Evolutionary conservation across 2,329 filamentous ascomycete species (phyloP), one percentile per base, ranked within the genome.

Genomic region (Neobulgaria alba): DNA sequence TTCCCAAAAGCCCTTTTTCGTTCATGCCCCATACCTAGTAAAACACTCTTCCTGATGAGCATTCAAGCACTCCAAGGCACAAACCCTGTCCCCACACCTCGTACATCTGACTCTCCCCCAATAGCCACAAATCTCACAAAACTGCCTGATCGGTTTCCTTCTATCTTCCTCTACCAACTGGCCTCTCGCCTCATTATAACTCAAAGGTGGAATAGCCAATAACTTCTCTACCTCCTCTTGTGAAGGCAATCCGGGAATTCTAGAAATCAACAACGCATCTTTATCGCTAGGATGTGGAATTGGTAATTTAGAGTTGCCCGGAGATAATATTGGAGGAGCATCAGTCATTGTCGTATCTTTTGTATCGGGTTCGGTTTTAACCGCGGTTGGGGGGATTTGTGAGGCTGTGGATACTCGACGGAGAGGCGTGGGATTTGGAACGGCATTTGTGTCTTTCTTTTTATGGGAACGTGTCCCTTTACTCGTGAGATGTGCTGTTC

Each of bases 41-140:
- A 85, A 72, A 52, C 79, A 82, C 52, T 83, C 82, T 60, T 85
- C 81, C 39, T 78, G 72, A 60, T 90, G 85, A 47, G 73, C 68
- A 55, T 78, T 77, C 53, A 87, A 69, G 55, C 85, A 89, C 44
- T 85, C 79, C 50, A 89, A 61, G 29, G 82, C 83, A 59, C 85
- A 90, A n/a, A 85, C 78, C 53, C 80, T 71, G 33, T 74, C 75
- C n/a, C 83, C 83, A 62, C 85, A 90, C 65, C 83, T 85, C 60
- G 80, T 73, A 63, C 85, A 90, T 61, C 72, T 74, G 33, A 86
- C 79, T 30, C 79, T 67, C 2, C 84, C 85, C 84, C 85, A 89
- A 62, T 88, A 89, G 10, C 85, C 85, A 57, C 85, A 90, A 21
- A 87, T 77, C 57, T 82, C 81, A 62, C 85, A 90, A 60, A 89